These are phyloP conservation scores for Physcia stellaris DNA, from an alignment of 495 filamentous ascomycete genomes.

Conservation along the genomic window DNA sequence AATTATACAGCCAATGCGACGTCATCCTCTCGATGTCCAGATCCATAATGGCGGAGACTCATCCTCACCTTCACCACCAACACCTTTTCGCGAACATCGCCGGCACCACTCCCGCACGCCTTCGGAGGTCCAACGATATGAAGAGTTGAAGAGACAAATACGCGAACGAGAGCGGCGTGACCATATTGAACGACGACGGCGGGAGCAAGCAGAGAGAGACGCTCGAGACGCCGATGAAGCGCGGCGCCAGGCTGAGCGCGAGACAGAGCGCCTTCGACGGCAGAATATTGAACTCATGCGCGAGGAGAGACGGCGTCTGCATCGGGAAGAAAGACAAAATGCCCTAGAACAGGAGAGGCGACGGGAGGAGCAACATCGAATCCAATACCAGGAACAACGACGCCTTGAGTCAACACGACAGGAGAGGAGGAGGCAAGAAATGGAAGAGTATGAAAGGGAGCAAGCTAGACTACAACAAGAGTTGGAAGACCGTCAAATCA, in stretches of 20 bases:
- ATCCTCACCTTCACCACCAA: slow-evolving; percentile 23
- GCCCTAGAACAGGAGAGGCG: not conserved
- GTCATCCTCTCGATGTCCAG: slow-evolving; percentile 15
- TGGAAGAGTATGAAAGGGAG: slow-evolving; percentile 2
- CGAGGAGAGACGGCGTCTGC: slow-evolving; percentile 1
- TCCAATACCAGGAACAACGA: not conserved
- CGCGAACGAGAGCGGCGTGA: slow-evolving; percentile 2
- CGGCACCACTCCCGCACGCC: not conserved
- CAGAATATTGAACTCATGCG: slow-evolving; percentile 1
- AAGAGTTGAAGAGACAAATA: not conserved
- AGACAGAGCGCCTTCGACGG: not conserved
- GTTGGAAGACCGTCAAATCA: not conserved
- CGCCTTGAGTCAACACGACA: slow-evolving; percentile 1
- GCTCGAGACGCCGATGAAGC: not conserved
- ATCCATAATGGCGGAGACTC: slow-evolving; percentile 16
- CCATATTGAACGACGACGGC: not conserved
- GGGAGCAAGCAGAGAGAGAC: not conserved
- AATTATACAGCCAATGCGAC: slow-evolving; percentile 2
- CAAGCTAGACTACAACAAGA: slow-evolving; percentile 1
- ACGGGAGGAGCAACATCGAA: not conserved
- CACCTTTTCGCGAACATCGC: slow-evolving; percentile 1
- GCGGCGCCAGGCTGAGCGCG: not conserved
- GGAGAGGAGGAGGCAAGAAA: slow-evolving; percentile 1
- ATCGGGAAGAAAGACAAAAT: not conserved
- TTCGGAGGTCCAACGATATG: not conserved